Base-by-base conservation (phyloP, 306 rosid genomes). In the Dalbergia cultrata region DNA sequence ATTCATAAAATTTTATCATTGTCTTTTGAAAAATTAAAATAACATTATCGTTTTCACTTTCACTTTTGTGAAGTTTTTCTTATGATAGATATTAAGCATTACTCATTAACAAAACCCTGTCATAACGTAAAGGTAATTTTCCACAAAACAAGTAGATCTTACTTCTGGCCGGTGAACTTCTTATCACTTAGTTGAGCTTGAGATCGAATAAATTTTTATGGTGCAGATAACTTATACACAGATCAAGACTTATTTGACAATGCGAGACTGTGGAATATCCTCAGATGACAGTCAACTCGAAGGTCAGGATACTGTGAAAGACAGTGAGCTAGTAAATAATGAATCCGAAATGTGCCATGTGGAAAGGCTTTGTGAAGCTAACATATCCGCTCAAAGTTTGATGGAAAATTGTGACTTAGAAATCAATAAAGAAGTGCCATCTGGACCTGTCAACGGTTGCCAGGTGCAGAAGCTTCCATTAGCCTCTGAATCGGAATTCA, bases 151-250 rank as follows among this genome's bases (percentile, higher is more conserved):
- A 21, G 39, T 71, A 69, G 70, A 64, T 54, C 47, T 37, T 19
- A 7, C 70, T 8, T 74, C 44, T 66, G 47, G 50, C 53, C 69
- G 64, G 5, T 73, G 50, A 66, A 57, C 11, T 67, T 41, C 49
- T 52, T 66, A 49, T 81, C 65, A 76, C 60, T 65, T 80, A 7
- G 3, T 60, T 74, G 83, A 47, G 43, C 70, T 76, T 66, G 78
- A 68, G 53, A 75, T 61, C 67, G 77, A 85, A 53, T 54, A 81
- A 72, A 50, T 80, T 81, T 79, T 67, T 6, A 53, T 60, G 45
- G 74, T 88, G 78, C 73, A 94, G 98, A 64, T 92, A 74, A 90
- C 76, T 69, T 94, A 94, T 78, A 65, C 39, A 67, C 97, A 89
- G 69, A 92, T 94, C 89, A 92, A 87, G 91, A 67, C 78, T 31